Percentiles rank a stretch among this genome's conserved stretches.
Conservation (phyloP, 257 asterid species). For the Petunia axillaris region DNA sequence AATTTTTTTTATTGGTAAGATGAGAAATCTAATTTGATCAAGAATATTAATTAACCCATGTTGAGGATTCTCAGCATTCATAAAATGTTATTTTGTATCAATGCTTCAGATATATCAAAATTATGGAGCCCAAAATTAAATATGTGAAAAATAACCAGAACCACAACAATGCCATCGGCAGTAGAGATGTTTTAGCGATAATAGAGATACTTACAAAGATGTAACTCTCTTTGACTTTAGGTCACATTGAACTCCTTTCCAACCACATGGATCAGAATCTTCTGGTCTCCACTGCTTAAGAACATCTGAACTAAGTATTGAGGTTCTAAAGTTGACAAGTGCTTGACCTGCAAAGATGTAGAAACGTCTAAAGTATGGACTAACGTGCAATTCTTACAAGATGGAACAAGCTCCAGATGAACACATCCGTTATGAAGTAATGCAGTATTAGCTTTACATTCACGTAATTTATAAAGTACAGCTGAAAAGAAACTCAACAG, state of each 20-base stretch:
- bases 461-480: not conserved
- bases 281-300: conserved; percentile 32
- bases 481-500: conserved; percentile 15
- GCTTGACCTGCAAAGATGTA: conserved; percentile 28
- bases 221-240: conserved; percentile 29
- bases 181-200: conserved; percentile 20
- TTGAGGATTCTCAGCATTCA: not conserved
- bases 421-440: conserved; percentile 2
- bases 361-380: not conserved
- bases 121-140: conserved; percentile 12
- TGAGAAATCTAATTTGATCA: conserved; percentile 14
- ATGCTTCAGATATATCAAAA: conserved; percentile 9
- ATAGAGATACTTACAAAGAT: conserved; percentile 28
- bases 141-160: conserved; percentile 6
- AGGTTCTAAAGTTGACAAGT: conserved; percentile 25
- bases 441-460: not conserved
- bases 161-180: not conserved
- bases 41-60: not conserved
- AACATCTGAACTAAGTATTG: conserved; percentile 28
- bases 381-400: conserved; percentile 15
- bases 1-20: not conserved
- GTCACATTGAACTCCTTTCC: conserved; percentile 33
- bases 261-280: conserved; percentile 31
- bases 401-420: conserved; percentile 9
- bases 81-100: not conserved